Evolutionary conservation across 768 basidiomycete genomes (phyloP), one percentile per base, ranked within the genome.

Genomic region (Lentinula raphanica): DNA sequence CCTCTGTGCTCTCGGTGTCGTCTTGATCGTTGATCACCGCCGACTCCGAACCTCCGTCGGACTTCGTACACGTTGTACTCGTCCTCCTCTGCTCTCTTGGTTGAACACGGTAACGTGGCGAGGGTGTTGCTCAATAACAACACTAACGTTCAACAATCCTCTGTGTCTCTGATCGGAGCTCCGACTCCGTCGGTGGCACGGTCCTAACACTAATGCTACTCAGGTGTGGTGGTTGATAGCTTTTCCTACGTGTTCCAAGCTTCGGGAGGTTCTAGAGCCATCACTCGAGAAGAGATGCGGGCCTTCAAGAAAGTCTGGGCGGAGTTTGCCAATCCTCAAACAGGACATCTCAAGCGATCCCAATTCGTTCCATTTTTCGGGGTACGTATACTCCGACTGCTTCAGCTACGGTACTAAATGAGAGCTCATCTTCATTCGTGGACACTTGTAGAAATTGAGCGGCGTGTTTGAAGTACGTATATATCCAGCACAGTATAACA

Each of bases 201-300:
- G n/a, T n/a, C n/a, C n/a, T n/a, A n/a, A n/a, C 23, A 23, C 29
- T 2, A 31, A 6, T 5, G 40, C 49, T 19, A 46, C 2, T 56
- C 58, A 84, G 85, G 86, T 89, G 91, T 95, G 60, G 88, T 96
- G 55, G 94, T 96, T 63, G 89, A 98, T 71, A 94, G 88, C 67
- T 98, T 98, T 72, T 92, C 92, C 19, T 97, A 95, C 69, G 92
- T 97, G 7, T 96, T 94, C 74, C 92, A 95, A 72, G 81, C 87
- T 31, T 86, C 90, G 4, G 86, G 87, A 21, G 86, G 87, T n/a
- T 84, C 88, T 17, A 90, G 83, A 61, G 84, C 86, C 0, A 86
- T 98, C 53, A 90, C 87, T 19, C 81, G 96, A 50, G 90, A 93
- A 62, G 88, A 97, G 68, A 96, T 98, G 85, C 86, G 96, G 32